Base-by-base conservation (phyloP, 176 grass and related monocot genomes). In the Oryza glumipatula region DNA sequence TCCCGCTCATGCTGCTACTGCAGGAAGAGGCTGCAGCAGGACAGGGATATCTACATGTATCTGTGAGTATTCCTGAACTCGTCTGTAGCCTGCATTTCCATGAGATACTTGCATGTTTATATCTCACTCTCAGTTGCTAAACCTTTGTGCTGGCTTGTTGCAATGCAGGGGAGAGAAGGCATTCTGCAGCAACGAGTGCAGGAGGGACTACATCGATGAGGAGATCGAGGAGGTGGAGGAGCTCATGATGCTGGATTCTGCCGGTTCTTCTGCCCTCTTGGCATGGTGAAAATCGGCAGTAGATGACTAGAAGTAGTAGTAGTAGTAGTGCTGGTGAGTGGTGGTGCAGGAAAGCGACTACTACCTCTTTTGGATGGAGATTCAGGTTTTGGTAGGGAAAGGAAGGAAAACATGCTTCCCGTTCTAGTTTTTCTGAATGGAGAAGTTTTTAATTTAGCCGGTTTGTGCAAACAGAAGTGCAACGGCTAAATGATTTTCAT, bases 141-240 rank as follows among this genome's bases (percentile, higher is more conserved):
- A 0, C 51, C 69, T 45, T 41, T 86, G 49, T 69, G 48, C 35
- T 3, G 6, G 13, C 52, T 69, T 6, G 0, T 73, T 78, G 19
- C 41, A 19, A 85, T 84, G 61, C 88, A 99, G 94, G 30, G 93
- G 93, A 28, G 93, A 95, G 86, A 94, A 79, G 71, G 94, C 90
- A 51, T 99, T 99, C 80, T 99, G 96, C 77, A 99, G 88, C 89
- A 69, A 19, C 63, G 94, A 92, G 39, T 99, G 96, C 86, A 90
- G 96, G 78, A 88, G 86, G 11, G 82, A 73, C 19, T 89, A 86
- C 82, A 89, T 91, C 9, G 93, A 89, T 36, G 92, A 91, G 87
- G 92, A 87, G 67, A 87, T 87, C 5, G 88, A 91, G 43, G 84
- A 76, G 32, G 73, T 58, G 43, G 73, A 81, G 48, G 73, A 81